Evolutionary conservation across 257 asterid species (phyloP), one percentile per base, ranked within the genome.

Genomic region (Plectranthus barbatus): DNA sequence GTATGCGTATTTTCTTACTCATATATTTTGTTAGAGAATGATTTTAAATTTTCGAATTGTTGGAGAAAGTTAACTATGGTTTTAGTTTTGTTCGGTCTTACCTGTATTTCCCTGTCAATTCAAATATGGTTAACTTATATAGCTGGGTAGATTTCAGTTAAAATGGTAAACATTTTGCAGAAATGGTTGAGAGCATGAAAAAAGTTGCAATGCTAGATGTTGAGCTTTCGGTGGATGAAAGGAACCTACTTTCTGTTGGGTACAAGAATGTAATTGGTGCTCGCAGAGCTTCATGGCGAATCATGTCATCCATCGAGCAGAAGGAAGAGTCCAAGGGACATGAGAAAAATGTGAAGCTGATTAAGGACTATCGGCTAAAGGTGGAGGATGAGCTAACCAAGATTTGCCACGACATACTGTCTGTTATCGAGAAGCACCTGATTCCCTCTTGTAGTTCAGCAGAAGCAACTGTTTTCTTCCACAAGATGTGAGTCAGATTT

Each of bases 221-320:
- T 63, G 93, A 87, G 76, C 77, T 87, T 50, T 73, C 95, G 24
- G 90, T 84, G 53, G 95, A 87, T 60, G 95, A 87, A 68, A 82
- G 95, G 79, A 87, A 87, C 79, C 79, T 87, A 55, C 86, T 87
- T 29, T 87, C 95, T 9, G 95, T 87, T 51, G 95, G 93, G 41
- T 87, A 87, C 85, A 87, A 87, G 82, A 87, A 87, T 67, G 95
- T 87, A 0, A 87, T 87, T 51, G 95, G 95, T 40, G 92, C 95
- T 29, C 77, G 95, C 42, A 84, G 95, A 74, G 95, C 95, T 56
- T 87, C 95, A 0, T 87, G 95, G 95, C 73, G 95, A 42, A 87
- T 87, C 63, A 79, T 87, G 93, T 87, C n/a, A n/a, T n/a, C n/a
- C n/a, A n/a, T n/a, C n/a, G n/a, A n/a, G n/a, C n/a, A n/a, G n/a